Evolutionary conservation across 2,329 filamentous ascomycete species (phyloP), one percentile per base, ranked within the genome.

Genomic region (Penicillium sp.): DNA sequence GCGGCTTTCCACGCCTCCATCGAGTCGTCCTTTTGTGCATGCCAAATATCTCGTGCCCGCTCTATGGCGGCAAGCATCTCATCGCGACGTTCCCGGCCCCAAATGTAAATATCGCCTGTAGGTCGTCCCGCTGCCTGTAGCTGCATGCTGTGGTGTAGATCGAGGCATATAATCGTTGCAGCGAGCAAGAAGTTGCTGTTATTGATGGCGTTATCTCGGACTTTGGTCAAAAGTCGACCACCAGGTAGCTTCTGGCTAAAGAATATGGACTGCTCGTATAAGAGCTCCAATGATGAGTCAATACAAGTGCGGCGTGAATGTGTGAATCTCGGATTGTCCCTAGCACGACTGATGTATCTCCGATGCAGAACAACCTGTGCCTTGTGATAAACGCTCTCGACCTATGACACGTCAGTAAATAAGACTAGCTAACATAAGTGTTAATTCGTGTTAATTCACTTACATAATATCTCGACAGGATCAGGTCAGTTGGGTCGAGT

Each of bases 1-100:
- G 85, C 85, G 1, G 91, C 93, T 74, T 97, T 97, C 76, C 87
- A 92, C 0, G 92, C 91, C 63, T 97, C 93, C 75, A 97, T 88
- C 1, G 89, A 94, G 23, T 85, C 80, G 55, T 94, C 87, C 3
- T 86, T 83, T 11, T 91, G 78, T 9, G 84, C 84, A 49, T 88
- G 86, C 91, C 92, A 97, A 56, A 97, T 94, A 18, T 82, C 79
- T 47, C 84, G 82, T 8, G 89, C 89, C 18, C 81, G 81, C 66
- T 92, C 87, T 2, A 97, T 81, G 1, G 86, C 83, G 21, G 79
- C 74, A 28, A 94, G 79, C 89, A 97, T 95, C 62, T 89, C 88
- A 28, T 84, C 79, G 9, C 88, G 82, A 12, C 73, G 69, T 56
- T 77, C 78, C 26, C 68, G 71, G 48, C 72, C 77, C 60, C 80